A percentile compares a stretch with the other conserved stretches of the same genome.
Evolutionary conservation across 2,329 filamentous ascomycete genomes (phyloP).

Genomic region (Gnomoniopsis sp.): DNA sequence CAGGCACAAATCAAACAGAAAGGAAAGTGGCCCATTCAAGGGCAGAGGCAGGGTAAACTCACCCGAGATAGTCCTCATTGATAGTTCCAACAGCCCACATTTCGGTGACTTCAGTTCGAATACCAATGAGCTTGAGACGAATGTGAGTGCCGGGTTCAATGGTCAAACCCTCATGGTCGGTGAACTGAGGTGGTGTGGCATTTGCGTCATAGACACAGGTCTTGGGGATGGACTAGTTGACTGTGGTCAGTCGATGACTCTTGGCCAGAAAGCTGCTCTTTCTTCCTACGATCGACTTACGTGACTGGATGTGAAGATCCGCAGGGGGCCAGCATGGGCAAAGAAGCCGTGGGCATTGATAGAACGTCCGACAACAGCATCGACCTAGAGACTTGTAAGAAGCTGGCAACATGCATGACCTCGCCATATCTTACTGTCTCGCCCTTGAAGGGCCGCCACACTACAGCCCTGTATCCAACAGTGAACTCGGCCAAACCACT

Average conservation of each 20-base stretch:
- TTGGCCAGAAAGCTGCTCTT: neutral
- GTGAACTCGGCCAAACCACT: constrained; percentile 93
- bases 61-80: constrained; percentile 77
- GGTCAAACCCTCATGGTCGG: constrained; percentile 88
- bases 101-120: constrained; percentile 86
- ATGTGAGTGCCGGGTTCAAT: constrained; percentile 94
- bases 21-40: neutral
- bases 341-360: constrained; percentile 94
- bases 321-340: constrained; percentile 73
- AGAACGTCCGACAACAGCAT: constrained; percentile 79
- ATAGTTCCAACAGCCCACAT: constrained; percentile 98
- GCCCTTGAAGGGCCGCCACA: constrained; percentile 97
- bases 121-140: constrained; percentile 90
- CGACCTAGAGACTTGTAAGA: constrained; percentile 58
- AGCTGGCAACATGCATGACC: constrained; percentile 3
- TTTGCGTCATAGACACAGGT: constrained; percentile 95
- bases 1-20: neutral
- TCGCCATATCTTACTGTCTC: constrained; percentile 71
- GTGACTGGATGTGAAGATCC: constrained; percentile 76
- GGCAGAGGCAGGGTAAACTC: constrained; percentile 17
- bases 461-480: constrained; percentile 89
- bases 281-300: constrained; percentile 48
- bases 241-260: constrained; percentile 21
- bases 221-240: constrained; percentile 73
- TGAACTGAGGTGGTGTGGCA: constrained; percentile 94